Evolutionary conservation across 768 basidiomycete genomes (phyloP).

Genomic region (Tephrocybe rancida): DNA sequence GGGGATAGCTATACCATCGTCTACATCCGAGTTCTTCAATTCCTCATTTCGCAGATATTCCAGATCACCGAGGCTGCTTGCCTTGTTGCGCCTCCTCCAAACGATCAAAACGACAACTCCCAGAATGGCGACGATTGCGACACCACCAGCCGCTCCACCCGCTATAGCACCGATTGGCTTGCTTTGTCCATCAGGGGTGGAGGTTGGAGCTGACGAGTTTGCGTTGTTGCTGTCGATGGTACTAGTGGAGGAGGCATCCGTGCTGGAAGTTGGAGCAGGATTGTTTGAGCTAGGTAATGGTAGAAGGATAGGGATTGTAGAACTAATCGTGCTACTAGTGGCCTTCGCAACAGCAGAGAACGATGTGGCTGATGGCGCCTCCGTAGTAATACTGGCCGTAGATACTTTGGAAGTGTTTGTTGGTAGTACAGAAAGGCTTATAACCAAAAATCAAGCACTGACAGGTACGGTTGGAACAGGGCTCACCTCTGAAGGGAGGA

Average conservation of each 20-base stretch:
- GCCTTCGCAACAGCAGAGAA: neutral
- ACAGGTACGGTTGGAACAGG: neutral
- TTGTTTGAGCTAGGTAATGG: neutral
- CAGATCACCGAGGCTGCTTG: neutral
- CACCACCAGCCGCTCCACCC: conserved; percentile 3
- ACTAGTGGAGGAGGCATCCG: neutral
- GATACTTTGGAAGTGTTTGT: neutral
- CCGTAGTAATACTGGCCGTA: neutral
- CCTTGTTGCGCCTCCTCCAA: neutral
- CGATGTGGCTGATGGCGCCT: neutral
- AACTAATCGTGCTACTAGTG: neutral
- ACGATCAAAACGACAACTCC: neutral
- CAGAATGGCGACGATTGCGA: neutral
- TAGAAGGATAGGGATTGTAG: neutral
- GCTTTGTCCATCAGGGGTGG: neutral
- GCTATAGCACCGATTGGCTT: neutral
- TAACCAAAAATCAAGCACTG: no score
- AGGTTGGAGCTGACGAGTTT: neutral
- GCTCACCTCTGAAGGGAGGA: no score
- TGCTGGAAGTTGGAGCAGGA: neutral
- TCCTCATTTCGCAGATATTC: neutral
- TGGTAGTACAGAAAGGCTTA: no score
- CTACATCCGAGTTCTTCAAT: neutral
- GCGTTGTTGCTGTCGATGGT: neutral
- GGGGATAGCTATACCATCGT: neutral